Percentiles rank a stretch among this genome's conserved stretches.
phyloP scores from a whole-genome alignment of 805 yeast species.

The Cephaloascus fragrans region DNA sequence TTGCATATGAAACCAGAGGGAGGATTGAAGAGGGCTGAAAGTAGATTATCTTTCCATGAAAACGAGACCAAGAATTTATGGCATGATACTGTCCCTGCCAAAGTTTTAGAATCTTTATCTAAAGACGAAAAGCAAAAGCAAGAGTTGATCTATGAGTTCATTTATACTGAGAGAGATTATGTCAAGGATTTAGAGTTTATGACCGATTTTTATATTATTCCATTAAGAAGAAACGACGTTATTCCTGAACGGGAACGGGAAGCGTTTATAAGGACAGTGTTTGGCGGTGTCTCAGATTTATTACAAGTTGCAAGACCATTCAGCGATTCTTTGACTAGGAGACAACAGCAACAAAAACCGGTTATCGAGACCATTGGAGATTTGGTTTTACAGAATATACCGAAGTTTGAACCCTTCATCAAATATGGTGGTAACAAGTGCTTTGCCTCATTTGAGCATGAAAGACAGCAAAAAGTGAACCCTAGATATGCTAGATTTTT shows the following conservation, averaged over 20 bases:
- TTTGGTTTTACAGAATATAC: conserved; percentile 72
- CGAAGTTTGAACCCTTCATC: conserved; percentile 86
- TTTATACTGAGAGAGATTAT: conserved; percentile 89
- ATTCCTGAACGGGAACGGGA: conserved; percentile 87
- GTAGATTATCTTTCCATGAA: conserved; percentile 58
- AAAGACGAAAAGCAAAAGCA: conserved; percentile 87
- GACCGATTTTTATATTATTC: conserved; percentile 90
- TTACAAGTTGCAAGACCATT: conserved; percentile 74
- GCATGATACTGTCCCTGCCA: conserved; percentile 85
- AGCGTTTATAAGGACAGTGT: conserved; percentile 83
- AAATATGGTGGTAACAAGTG: conserved; percentile 91
- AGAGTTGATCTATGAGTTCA: conserved; percentile 89
- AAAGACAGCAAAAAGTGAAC: conserved; percentile 84
- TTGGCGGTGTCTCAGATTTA: conserved; percentile 82
- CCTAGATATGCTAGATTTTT: conserved; percentile 89
- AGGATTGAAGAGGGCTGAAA: conserved; percentile 69
- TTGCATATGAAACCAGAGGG: conserved; percentile 83
- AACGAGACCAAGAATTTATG: conserved; percentile 80
- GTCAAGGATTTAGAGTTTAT: conserved; percentile 90
- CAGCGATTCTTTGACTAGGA: conserved; percentile 79
- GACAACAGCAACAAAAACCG: conserved; percentile 75
- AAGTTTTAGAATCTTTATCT: conserved; percentile 66
- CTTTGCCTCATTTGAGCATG: conserved; percentile 91
- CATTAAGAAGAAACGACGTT: conserved; percentile 75
- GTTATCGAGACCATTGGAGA: conserved; percentile 85